A percentile compares a stretch with the other conserved stretches of the same genome.
Evolutionary conservation across 2,329 filamentous ascomycete genomes (phyloP).

Genomic region (Lizonia empirigonia): DNA sequence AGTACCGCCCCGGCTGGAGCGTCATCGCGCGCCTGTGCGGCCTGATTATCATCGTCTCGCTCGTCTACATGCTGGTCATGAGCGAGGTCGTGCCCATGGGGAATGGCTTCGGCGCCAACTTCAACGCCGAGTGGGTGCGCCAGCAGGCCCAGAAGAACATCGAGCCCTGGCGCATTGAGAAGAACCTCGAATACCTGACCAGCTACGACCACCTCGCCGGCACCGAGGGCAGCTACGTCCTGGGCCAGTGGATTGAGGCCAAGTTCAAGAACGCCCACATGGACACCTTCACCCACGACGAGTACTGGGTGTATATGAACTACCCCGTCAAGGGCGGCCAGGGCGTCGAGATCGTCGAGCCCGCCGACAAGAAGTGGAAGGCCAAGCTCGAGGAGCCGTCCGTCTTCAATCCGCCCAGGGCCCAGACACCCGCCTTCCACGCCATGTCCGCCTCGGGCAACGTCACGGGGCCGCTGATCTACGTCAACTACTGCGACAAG

Average conservation of each 20-base stretch:
- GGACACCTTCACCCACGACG: slow-evolving; percentile 76
- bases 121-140: slow-evolving; percentile 82
- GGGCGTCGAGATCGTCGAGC: slow-evolving; percentile 78
- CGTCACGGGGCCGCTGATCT: slow-evolving; percentile 83
- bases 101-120: slow-evolving; percentile 65
- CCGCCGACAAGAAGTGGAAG: slow-evolving; percentile 72
- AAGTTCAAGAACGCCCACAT: slow-evolving; percentile 74
- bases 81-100: slow-evolving; percentile 79
- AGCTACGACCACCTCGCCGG: slow-evolving; percentile 89
- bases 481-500: slow-evolving; percentile 87
- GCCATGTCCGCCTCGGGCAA: slow-evolving; percentile 87
- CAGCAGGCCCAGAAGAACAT: slow-evolving; percentile 75
- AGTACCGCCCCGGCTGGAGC: slow-evolving; percentile 63
- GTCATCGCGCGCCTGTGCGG: slow-evolving; percentile 76
- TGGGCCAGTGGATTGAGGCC: slow-evolving; percentile 82
- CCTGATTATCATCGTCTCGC: slow-evolving; percentile 72
- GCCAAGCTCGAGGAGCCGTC: slow-evolving; percentile 83
- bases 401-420: slow-evolving; percentile 62
- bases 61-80: slow-evolving; percentile 85
- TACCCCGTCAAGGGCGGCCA: slow-evolving; percentile 81
- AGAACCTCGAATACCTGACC: slow-evolving; percentile 77
- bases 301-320: slow-evolving; percentile 86
- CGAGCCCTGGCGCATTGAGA: slow-evolving; percentile 66
- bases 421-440: slow-evolving; percentile 81
- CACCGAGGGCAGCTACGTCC: slow-evolving; percentile 87